Base-by-base conservation (phyloP, 106 monocot species). In the Xerophyta viscosa region DNA sequence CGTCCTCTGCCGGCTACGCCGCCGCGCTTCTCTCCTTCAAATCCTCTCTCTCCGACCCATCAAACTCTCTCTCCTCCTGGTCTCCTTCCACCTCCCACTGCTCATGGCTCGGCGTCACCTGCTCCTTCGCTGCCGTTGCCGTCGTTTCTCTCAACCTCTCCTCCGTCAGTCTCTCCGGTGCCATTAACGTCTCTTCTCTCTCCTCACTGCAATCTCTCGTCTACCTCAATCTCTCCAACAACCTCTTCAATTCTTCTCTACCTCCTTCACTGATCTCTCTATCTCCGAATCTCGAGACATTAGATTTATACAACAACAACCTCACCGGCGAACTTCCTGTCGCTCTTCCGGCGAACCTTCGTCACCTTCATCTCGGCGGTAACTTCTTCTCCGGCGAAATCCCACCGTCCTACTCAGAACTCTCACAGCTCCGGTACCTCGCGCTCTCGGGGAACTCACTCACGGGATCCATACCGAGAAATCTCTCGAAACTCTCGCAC, bases 221-320 rank as follows among this genome's bases (percentile, higher is more conserved):
- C 24, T 31, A 60, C 63, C 87, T 93, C 13, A 84, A 94, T 48
- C 80, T 88, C 60, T 94, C 88, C 53, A 88, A 88, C 77, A 88
- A 88, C 44, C 37, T 65, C 48, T 56, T 94, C 64, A 84, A 81
- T 43, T 73, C 74, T 27, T 63, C 49, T 48, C 79, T 84, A 29
- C 88, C 88, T 17, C 2, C 72, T 6, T 22, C 66, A 10, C 62
- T 84, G 14, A 47, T 70, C n/a, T 37, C 46, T 45, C 75, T 81
- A 18, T 24, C 31, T 8, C n/a, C n/a, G n/a, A 51, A 48, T 43
- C 80, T 94, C 43, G 65, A 53, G 18, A 61, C 81, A 2, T 66
- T 94, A 36, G 93, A 94, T 53, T 66, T 94, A 50, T 87, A 94
- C 58, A 84, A 87, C 53, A 93, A 93, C 59, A 87, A 87, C 56